Conservation (phyloP, 305 asterid species). For the Fraxinus paxiana region DNA sequence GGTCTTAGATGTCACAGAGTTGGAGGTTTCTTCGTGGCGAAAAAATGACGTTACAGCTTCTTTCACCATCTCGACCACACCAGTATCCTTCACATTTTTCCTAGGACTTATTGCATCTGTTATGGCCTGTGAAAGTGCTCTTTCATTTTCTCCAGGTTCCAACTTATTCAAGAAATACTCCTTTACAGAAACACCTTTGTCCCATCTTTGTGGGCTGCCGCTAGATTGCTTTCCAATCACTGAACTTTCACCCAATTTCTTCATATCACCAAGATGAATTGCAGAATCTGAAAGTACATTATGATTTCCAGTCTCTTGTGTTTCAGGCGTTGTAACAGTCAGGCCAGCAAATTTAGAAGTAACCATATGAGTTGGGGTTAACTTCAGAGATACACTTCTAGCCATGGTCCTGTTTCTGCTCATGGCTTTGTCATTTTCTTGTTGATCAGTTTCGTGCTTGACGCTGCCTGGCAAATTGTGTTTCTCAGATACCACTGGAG, state of each 20-base stretch:
- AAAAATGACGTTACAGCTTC: constrained; percentile 72
- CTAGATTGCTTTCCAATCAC: constrained; percentile 21
- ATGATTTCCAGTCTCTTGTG: constrained; percentile 7
- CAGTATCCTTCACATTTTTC: constrained; percentile 33
- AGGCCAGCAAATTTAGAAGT: constrained; percentile 50
- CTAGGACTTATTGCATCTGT: constrained; percentile 80
- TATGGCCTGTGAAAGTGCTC: constrained; percentile 83
- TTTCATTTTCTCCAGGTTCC: constrained; percentile 91
- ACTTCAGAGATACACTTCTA: constrained; percentile 34
- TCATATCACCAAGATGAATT: constrained; percentile 2
- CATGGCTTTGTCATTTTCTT: constrained; percentile 15
- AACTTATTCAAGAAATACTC: constrained; percentile 75
- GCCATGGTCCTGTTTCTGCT: constrained; percentile 37
- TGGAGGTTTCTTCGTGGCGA: constrained; percentile 45
- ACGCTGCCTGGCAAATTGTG: constrained; percentile 36
- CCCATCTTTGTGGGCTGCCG: constrained; percentile 51
- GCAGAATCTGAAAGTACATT: neutral
- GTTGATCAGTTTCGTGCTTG: constrained; percentile 23
- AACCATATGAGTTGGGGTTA: constrained; percentile 46
- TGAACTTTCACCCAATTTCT: constrained; percentile 19
- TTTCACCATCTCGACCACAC: constrained; percentile 62
- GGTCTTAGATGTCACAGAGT: constrained; percentile 15
- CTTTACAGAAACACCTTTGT: constrained; percentile 78
- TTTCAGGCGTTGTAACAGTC: constrained; percentile 24
- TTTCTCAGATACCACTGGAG: constrained; percentile 60